Evolutionary conservation across 2,329 filamentous ascomycete genomes (phyloP), one percentile per base, ranked within the genome.

Genomic region (Cyphellophora attinorum): DNA sequence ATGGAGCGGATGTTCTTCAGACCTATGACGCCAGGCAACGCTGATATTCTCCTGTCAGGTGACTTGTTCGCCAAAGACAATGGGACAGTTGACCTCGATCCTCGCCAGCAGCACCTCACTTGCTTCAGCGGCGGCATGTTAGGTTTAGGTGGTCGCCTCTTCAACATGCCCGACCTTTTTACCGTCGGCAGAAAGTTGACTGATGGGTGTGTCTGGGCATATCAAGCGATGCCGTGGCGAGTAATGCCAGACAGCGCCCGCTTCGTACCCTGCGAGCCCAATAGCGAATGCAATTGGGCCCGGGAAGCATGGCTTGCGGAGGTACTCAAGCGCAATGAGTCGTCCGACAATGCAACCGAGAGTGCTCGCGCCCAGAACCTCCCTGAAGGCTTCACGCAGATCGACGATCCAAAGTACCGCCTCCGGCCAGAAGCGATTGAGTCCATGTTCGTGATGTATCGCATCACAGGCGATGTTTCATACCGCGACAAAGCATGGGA

Each of bases 81-180:
- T 3, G 37, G 42, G 2, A 40, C 41, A 6, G 16, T 45, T 14
- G 33, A 47, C 13, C 54, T 45, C 13, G 47, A 53, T 5, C 39
- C 49, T 0, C 56, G 56, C 30, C 56, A 62, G 8, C 72, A 79
- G 38, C 81, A 85, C 51, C 61, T 84, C 2, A 69, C 71, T 3
- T 86, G 81, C 55, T 86, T 83, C 51, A 64, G 72, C 3, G 81
- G 81, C 5, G 81, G 79, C 6, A 77, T 81, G 64, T 77, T 82
- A 29, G 80, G 66, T 1, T 67, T 86, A 21, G 77, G 72, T 2
- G 75, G 79, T 2, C 73, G 69, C 40, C 61, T 85, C 16, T 72
- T 82, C 42, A 49, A 64, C 29, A 63, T 60, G 1, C 61, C 63
- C 0, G 62, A 69, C 3, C 72, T 80, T 25, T 53, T 81, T 5